Percentiles rank a stretch among this genome's conserved stretches.
These are phyloP conservation scores for Pulveroboletus sp. DNA, from an alignment of 768 basidiomycete genomes.

Conservation along the genomic window DNA sequence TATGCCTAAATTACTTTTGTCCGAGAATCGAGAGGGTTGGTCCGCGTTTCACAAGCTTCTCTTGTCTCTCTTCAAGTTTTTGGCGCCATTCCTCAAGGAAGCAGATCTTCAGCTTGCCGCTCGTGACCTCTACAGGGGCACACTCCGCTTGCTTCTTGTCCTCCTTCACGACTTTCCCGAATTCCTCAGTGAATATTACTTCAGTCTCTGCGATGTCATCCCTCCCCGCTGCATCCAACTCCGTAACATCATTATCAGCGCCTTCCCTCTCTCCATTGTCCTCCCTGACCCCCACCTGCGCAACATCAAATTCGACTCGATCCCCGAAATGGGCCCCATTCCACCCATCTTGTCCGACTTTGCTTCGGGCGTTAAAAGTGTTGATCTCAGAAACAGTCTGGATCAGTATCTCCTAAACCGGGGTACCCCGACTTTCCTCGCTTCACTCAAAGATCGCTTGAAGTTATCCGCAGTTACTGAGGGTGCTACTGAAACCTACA, in stretches of 20 bases:
- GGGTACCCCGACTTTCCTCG: conserved; percentile 63
- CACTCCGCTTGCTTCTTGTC: conserved; percentile 85
- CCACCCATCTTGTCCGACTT: conserved; percentile 92
- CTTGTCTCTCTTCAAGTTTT: conserved; percentile 91
- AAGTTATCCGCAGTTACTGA: conserved; percentile 45
- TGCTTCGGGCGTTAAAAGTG: conserved; percentile 71
- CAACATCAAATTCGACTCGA: conserved; percentile 64
- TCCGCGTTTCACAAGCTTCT: conserved; percentile 93
- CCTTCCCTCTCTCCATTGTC: conserved; percentile 77
- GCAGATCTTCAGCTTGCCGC: conserved; percentile 76
- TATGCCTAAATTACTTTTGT: conserved; percentile 91
- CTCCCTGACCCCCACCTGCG: conserved; percentile 87
- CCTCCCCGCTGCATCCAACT: conserved; percentile 92
- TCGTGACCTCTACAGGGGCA: conserved; percentile 84
- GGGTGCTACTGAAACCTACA: conserved; percentile 60
- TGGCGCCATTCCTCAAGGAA: conserved; percentile 84
- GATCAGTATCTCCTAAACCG: conserved; percentile 84
- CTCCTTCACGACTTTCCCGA: conserved; percentile 99
- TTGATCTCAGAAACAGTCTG: conserved; percentile 72
- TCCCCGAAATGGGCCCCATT: conserved; percentile 88
- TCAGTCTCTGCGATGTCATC: conserved; percentile 90
- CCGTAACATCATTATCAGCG: conserved; percentile 93
- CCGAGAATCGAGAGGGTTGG: conserved; percentile 94
- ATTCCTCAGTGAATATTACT: conserved; percentile 95
- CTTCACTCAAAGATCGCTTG: conserved; percentile 77